Evolutionary conservation across 2,329 filamentous ascomycete genomes (phyloP).

Genomic region (Penicillium sp.): DNA sequence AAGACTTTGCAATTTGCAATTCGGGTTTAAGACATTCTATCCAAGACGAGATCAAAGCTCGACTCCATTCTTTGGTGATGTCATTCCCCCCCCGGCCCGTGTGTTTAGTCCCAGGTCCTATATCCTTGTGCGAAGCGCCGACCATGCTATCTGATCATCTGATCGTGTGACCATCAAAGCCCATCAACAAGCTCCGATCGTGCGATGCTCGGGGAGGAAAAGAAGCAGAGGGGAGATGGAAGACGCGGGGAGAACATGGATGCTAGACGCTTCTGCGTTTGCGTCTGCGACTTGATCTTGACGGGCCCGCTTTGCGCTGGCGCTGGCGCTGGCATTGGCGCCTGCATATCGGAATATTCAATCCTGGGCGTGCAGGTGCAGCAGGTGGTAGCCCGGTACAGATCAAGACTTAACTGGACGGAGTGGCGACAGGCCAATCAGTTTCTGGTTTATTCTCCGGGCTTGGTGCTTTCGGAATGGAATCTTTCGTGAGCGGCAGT

Average conservation of each 20-base stretch:
- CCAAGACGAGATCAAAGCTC: background rate
- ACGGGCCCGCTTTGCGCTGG: background rate
- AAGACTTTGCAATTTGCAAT: background rate
- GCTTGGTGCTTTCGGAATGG: slow-evolving; percentile 12
- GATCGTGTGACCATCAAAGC: background rate
- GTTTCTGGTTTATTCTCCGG: slow-evolving; percentile 18
- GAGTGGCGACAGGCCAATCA: slow-evolving; percentile 17
- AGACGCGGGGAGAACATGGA: background rate
- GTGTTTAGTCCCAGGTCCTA: background rate
- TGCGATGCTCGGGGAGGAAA: background rate
- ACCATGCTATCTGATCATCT: slow-evolving; percentile 1
- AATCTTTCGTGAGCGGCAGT: slow-evolving; percentile 18
- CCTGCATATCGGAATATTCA: slow-evolving; percentile 14
- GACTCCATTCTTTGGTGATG: background rate
- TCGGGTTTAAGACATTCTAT: background rate
- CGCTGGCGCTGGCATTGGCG: background rate
- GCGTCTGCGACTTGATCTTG: background rate
- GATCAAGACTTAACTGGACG: slow-evolving; percentile 19
- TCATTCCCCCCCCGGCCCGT: background rate
- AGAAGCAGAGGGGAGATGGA: background rate
- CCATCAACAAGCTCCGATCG: background rate
- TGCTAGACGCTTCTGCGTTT: background rate
- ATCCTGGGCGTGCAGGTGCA: slow-evolving; percentile 13
- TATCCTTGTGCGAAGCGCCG: background rate
- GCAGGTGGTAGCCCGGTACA: slow-evolving; percentile 13